Evolutionary conservation across 768 basidiomycete species (phyloP), one percentile per base, ranked within the genome.

Genomic region (Chalciporus sphaerocephalus): DNA sequence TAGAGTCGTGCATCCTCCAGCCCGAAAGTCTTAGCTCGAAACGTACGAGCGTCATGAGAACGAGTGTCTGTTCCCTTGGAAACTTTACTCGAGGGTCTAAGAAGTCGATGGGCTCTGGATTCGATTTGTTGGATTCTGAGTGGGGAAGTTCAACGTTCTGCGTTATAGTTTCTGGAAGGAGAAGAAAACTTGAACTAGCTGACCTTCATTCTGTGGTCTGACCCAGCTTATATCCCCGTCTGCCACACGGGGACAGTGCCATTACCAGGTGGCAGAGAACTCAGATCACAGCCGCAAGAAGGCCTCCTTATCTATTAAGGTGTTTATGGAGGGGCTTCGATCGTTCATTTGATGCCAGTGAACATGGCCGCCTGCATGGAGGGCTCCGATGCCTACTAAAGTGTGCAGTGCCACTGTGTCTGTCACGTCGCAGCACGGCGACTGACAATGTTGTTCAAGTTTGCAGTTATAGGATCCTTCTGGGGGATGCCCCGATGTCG

Each of bases 211-310:
- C 18, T 36, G 23, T 40, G 42, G 47, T 32, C 34, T 9, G 38
- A 16, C 34, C 25, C 33, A 41, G 43, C 33, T 52, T 59, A 47
- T 59, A 61, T 59, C 47, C 55, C 32, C 38, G 18, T 12, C 48
- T 60, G 58, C 58, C 58, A 50, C 58, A 59, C 52, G 52, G 39
- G 18, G 44, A 57, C 55, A 54, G 54, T 39, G 58, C 58, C 58
- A 60, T 49, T 58, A 39, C 47, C 58, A 59, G 59, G 58, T 55
- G 58, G 58, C 52, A 11, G 47, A 25, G 41, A 54, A 27, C 38
- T 30, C 37, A 38, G 33, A 22, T 33, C 58, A 59, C 58, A 58
- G 58, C 58, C 58, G 52, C 49, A 16, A 59, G 55, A 60, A 59
- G 57, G 34, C 24, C 18, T 30, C n/a, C 23, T 47, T 47, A 41